Evolutionary conservation across 768 basidiomycete genomes (phyloP).

Genomic region (Panellus pusillus): DNA sequence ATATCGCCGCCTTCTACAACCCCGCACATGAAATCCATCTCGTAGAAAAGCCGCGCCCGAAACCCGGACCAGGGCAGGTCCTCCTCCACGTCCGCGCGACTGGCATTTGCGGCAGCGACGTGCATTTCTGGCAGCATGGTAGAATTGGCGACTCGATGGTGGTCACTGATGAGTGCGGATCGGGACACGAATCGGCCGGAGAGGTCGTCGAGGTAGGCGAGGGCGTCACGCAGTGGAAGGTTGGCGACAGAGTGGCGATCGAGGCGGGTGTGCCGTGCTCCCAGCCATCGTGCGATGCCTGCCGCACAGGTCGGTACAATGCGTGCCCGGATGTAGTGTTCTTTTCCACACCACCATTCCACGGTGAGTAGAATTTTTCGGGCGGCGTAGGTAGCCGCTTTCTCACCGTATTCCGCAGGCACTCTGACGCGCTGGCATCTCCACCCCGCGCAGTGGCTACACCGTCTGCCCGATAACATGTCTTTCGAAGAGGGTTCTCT

Average conservation of each 20-base stretch:
- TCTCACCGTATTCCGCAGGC: slow-evolving; percentile 33
- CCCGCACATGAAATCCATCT: slow-evolving; percentile 63
- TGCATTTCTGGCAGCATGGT: slow-evolving; percentile 75
- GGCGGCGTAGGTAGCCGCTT: background rate
- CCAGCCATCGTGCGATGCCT: slow-evolving; percentile 58
- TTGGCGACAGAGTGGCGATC: slow-evolving; percentile 66
- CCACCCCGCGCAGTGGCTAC: slow-evolving; percentile 68
- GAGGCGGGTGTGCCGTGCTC: slow-evolving; percentile 72
- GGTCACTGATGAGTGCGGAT: slow-evolving; percentile 70
- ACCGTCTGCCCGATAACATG: slow-evolving; percentile 59
- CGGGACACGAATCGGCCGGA: slow-evolving; percentile 71
- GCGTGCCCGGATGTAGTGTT: slow-evolving; percentile 61
- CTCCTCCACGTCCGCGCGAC: slow-evolving; percentile 66
- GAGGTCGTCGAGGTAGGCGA: slow-evolving; percentile 65
- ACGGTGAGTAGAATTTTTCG: slow-evolving; percentile 39
- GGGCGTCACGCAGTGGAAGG: slow-evolving; percentile 66
- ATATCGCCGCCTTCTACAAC: slow-evolving; percentile 67
- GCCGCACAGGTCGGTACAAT: slow-evolving; percentile 65
- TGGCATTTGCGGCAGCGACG: slow-evolving; percentile 72
- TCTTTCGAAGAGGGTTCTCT: slow-evolving; percentile 69
- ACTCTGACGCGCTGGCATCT: slow-evolving; percentile 67
- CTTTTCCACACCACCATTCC: slow-evolving; percentile 71
- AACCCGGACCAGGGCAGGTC: slow-evolving; percentile 65
- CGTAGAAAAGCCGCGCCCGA: slow-evolving; percentile 62
- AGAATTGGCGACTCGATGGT: slow-evolving; percentile 70